Conservation (phyloP, 2,329 filamentous ascomycete species). For the Ophiostoma sp. region DNA sequence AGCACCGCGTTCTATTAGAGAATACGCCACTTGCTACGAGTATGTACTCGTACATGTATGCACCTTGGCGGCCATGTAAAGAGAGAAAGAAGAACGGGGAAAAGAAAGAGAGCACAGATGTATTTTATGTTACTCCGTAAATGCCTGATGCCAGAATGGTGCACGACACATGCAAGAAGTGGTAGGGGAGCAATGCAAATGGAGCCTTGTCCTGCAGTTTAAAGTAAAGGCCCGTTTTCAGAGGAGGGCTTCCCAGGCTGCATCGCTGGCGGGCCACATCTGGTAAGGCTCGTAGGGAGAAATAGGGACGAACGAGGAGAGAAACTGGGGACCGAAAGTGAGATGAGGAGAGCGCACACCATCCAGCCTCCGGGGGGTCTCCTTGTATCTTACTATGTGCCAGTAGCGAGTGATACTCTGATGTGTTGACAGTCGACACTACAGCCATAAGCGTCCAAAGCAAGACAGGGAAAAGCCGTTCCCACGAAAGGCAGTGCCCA, state of each 20-base stretch:
- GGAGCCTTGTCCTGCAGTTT: background rate
- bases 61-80: too few relatives aligned
- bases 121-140: too few relatives aligned
- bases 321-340: background rate
- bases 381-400: too few relatives aligned
- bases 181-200: constrained; percentile 8
- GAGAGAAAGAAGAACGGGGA: too few relatives aligned
- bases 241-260: constrained; percentile 1
- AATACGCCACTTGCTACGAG: too few relatives aligned
- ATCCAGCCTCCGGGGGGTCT: too few relatives aligned
- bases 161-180: background rate
- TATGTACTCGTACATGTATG: too few relatives aligned
- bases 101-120: too few relatives aligned
- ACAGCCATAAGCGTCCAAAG: background rate
- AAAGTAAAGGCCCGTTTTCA: background rate
- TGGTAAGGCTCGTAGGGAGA: background rate
- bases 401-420: too few relatives aligned
- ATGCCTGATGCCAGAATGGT: background rate
- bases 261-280: constrained; percentile 2
- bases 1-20: too few relatives aligned
- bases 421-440: background rate
- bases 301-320: background rate
- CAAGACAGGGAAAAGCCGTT: background rate
- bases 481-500: background rate
- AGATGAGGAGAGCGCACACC: background rate